These are phyloP conservation scores for Talaromyces albobiverticillius DNA, from an alignment of 2,329 filamentous ascomycete species.

Conservation along the genomic window DNA sequence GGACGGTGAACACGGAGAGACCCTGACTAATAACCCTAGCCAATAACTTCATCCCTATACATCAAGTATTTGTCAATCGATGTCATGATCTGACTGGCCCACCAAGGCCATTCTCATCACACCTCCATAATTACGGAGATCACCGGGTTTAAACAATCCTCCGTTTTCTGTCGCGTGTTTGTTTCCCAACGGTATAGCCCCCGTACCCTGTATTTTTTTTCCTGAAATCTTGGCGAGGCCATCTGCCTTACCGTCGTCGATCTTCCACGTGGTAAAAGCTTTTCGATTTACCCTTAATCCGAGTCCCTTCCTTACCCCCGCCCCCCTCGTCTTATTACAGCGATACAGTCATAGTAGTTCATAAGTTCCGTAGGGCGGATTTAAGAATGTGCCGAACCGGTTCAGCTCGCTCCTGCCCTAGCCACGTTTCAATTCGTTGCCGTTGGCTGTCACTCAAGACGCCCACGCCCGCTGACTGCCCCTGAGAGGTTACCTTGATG, in stretches of 20 bases:
- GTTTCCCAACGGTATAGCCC: no score
- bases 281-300: conserved; percentile 5
- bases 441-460: conserved; percentile 22
- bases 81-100: not conserved
- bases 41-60: not conserved
- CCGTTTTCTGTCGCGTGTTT: not conserved
- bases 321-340: not conserved
- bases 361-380: conserved; percentile 24
- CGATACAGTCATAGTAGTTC: not conserved
- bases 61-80: not conserved
- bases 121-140: not conserved
- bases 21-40: not conserved
- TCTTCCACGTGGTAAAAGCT: conserved; percentile 17
- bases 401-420: conserved; percentile 37
- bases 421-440: conserved; percentile 31
- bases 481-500: conserved; percentile 25
- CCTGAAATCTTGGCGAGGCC: not conserved
- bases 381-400: conserved; percentile 34
- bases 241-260: conserved; percentile 14
- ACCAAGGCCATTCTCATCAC: conserved; percentile 1
- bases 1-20: not conserved
- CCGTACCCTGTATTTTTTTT: no score
- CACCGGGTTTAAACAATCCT: not conserved
- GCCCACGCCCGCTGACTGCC: conserved; percentile 9
- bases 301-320: not conserved